These are phyloP conservation scores for Talaromyces verruculosus DNA, from an alignment of 2,329 filamentous ascomycete species.

Conservation along the genomic window DNA sequence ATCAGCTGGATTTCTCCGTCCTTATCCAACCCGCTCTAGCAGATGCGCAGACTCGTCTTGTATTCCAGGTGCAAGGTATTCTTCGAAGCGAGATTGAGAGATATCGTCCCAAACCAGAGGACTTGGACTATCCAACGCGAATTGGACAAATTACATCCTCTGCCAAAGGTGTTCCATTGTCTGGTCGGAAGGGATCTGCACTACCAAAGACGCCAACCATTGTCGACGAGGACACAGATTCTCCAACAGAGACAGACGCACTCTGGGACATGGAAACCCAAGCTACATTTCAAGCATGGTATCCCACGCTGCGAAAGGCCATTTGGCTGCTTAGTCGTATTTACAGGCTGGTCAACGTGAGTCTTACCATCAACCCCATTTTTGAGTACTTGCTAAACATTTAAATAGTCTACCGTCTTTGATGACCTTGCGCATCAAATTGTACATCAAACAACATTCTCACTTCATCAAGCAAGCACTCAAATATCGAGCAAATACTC, in stretches of 20 bases:
- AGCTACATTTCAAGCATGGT: constrained; percentile 61
- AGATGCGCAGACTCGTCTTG: constrained; percentile 65
- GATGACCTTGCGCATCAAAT: constrained; percentile 76
- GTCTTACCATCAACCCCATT: background rate
- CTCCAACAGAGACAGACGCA: constrained; percentile 43
- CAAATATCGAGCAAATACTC: constrained; percentile 64
- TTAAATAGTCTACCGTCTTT: constrained; percentile 61
- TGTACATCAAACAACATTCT: constrained; percentile 83
- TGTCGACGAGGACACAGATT: constrained; percentile 53
- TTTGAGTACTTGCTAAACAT: constrained; percentile 23
- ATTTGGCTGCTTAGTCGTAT: constrained; percentile 69
- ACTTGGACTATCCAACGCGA: constrained; percentile 62
- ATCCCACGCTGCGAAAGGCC: constrained; percentile 65
- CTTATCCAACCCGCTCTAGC: constrained; percentile 65
- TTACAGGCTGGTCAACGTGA: constrained; percentile 67
- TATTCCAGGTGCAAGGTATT: constrained; percentile 63
- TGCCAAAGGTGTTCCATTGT: constrained; percentile 48
- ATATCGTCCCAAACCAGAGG: constrained; percentile 64
- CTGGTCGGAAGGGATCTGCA: constrained; percentile 52
- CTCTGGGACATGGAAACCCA: constrained; percentile 58
- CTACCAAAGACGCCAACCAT: constrained; percentile 52
- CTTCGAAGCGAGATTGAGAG: constrained; percentile 67
- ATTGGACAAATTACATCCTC: constrained; percentile 47
- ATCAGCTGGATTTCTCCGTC: constrained; percentile 61
- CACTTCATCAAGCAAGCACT: constrained; percentile 73